Base-by-base conservation (phyloP, 1,139 yeast genomes). In the Debaryomycetaceae sp. region DNA sequence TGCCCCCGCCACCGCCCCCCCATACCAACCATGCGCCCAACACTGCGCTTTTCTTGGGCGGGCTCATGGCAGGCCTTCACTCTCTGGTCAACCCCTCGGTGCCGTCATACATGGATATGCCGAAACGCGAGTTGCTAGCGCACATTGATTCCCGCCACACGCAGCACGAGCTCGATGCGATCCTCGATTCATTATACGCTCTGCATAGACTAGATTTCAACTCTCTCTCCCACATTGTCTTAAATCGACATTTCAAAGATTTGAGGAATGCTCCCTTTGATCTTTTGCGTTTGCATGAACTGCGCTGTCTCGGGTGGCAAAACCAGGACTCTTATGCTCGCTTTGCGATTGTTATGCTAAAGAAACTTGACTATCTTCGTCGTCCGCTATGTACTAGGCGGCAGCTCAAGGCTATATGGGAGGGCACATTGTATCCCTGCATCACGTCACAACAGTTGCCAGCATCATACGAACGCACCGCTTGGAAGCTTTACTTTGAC, bases 401-500 rank as follows among this genome's bases (percentile, higher is more conserved):
- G 32, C 49, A 52, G 30, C 43, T 63, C 32, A 53, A 53, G 31
- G 40, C 37, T 6, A 46, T 55, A 35, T 58, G 58, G 28, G 40
- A 39, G 12, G 5, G 32, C 4, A 32, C 29, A 6, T 62, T 54
- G 31, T 38, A 45, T n/a, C 58, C 62, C 0, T 34, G 47, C 23
- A 55, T 63, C 5, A 34, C 47, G 28, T 8, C 32, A 2, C 41
- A 44, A 3, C 32, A 39, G 23, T 37, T 63, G 11, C 33, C 56
- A 4, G 58, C 64, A 5, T 61, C 59, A 31, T 61, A 61, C 38
- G 69, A 63, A 38, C 37, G 69, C 16, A 54, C 60, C 4, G 49
- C 62, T 11, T 63, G 69, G 69, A 58, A 54, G 35, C 62, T 58
- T 36, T 50, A 55, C 34, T 59, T 61, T 32, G 62, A 62, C 23